Base-by-base conservation (phyloP, 352 stramenopile species). In the Elongisporangium prolatum region DNA sequence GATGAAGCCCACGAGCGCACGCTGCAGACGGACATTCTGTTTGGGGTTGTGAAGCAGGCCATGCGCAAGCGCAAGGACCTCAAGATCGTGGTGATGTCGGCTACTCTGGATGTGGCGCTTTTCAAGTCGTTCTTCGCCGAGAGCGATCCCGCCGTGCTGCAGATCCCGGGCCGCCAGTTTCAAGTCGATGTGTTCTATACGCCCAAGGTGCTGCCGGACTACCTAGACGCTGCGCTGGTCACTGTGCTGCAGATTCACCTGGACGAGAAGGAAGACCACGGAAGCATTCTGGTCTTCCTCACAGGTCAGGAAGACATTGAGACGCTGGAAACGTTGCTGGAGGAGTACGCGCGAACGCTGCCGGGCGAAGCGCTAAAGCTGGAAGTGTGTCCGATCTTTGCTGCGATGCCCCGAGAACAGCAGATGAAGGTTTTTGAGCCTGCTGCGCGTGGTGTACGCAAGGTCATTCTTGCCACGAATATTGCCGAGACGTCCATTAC, bases 401-500 rank as follows among this genome's bases (percentile, higher is more conserved):
- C 95, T 6, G 88, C 90, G 2, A 92, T 99, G 68, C 93, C 96
- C 4, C 80, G 93, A 8, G 84, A 98, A 34, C 74, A 98, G 71
- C 97, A 99, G 72, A 92, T 97, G 66, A 80, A 87, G 57, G 93
- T 97, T 18, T 98, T 99, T 67, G 83, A 97, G 54, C 83, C 80
- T 7, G 80, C 88, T 7, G 80, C 84, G 10, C 40, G 59, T 2
- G 84, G 80, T 14, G 75, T 92, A 24, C 86, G 96, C 58, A 98
- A 98, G 63, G 89, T 98, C 9, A 97, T 98, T 57, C 64, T 95
- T 17, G 84, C 89, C 21, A 98, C 95, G n/a, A 98, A 98, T 74
- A 98, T 98, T 70, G 93, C 94, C 38, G 93, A 98, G 71, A 98
- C 96, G 47, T 99, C 93, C 21, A 98, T 99, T 60, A 99, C 98